Evolutionary conservation across 176 grass and related monocot genomes (phyloP).

Genomic region (Musa itinerans): DNA sequence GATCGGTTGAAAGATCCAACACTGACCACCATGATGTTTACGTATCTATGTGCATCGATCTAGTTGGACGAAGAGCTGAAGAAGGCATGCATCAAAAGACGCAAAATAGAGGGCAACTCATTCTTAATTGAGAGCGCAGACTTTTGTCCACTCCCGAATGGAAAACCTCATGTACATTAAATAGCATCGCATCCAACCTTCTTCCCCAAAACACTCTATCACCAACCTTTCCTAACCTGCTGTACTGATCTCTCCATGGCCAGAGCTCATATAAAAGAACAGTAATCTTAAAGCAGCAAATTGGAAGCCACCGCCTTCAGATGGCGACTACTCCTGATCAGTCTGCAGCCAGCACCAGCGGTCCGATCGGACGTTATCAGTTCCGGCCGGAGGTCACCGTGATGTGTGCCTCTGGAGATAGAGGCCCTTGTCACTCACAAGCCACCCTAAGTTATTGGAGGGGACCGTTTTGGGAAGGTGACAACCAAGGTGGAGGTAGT

Average conservation of each 20-base stretch:
- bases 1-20: constrained; percentile 3
- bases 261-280: neutral
- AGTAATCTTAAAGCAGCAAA: constrained; percentile 9
- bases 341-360: neutral
- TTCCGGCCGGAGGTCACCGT: neutral
- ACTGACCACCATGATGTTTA: constrained; percentile 6
- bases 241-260: neutral
- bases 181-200: neutral
- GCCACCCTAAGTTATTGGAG: neutral
- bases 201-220: neutral
- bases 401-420: neutral
- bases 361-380: neutral
- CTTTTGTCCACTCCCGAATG: neutral
- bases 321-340: no score
- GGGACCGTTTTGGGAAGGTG: neutral
- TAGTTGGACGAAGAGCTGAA: neutral
- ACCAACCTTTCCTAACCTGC: neutral
- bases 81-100: neutral
- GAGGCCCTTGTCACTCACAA: neutral
- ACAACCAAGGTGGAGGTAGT: neutral
- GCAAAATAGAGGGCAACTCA: neutral
- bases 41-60: neutral
- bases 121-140: neutral
- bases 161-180: constrained; percentile 5
- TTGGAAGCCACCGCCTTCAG: neutral